Conservation (phyloP, 2,329 filamentous ascomycete genomes). For the Zymoseptoria passerinii region DNA sequence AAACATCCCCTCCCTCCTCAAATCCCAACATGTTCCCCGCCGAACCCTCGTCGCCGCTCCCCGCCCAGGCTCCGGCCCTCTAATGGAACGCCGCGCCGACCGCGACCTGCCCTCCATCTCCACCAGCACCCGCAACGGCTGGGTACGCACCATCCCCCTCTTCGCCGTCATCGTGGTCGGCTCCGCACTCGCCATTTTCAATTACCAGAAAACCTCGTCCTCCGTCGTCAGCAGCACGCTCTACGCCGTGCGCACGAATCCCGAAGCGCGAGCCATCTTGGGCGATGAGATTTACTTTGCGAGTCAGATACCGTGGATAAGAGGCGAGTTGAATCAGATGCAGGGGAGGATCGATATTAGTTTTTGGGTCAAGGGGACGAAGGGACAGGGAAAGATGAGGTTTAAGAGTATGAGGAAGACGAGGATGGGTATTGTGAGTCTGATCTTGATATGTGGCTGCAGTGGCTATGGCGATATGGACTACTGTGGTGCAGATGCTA, state of each 20-base stretch:
- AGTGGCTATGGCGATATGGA: not conserved
- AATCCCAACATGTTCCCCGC: constrained; percentile 6
- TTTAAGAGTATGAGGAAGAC: constrained; percentile 69
- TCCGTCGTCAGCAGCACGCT: constrained; percentile 74
- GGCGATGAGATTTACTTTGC: constrained; percentile 59
- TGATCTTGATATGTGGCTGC: not conserved
- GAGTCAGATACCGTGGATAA: constrained; percentile 41
- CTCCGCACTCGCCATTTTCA: constrained; percentile 84
- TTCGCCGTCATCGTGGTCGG: constrained; percentile 65
- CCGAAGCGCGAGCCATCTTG: constrained; percentile 63
- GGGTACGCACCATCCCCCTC: constrained; percentile 62
- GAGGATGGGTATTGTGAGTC: constrained; percentile 50
- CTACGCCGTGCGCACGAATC: constrained; percentile 80
- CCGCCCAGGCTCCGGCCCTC: constrained; percentile 41
- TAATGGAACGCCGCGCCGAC: constrained; percentile 46
- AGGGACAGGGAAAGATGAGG: constrained; percentile 61
- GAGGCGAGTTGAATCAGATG: constrained; percentile 76
- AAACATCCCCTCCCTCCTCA: constrained; percentile 4
- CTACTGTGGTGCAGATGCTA: not conserved
- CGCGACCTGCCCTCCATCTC: constrained; percentile 42
- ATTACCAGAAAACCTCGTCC: constrained; percentile 93
- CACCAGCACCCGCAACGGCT: constrained; percentile 20
- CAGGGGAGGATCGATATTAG: constrained; percentile 81
- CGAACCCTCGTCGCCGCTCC: constrained; percentile 45
- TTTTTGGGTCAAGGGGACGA: constrained; percentile 79